Evolutionary conservation across 331 rosid genomes (phyloP).

Genomic region (Phaseolus coccineus): DNA sequence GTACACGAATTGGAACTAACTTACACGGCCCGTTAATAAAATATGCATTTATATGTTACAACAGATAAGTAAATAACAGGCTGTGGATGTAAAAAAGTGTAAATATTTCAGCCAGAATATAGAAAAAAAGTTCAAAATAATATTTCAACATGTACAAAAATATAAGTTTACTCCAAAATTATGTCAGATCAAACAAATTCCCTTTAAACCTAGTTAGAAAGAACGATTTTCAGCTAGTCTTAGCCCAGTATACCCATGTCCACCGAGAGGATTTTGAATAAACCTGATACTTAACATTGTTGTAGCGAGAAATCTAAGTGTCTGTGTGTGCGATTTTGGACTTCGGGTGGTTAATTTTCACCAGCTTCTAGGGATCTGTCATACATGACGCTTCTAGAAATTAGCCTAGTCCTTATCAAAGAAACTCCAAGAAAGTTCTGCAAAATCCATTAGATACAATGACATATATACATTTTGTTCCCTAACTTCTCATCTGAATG

Average conservation of each 20-base stretch:
- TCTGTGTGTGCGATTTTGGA: constrained; percentile 1
- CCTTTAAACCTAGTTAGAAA: constrained; percentile 10
- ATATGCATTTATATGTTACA: neutral
- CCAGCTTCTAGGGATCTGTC: constrained; percentile 17
- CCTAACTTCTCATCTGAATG: constrained; percentile 19
- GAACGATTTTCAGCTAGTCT: neutral
- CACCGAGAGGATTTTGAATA: neutral
- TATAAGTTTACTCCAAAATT: constrained; percentile 3
- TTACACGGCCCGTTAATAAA: too few relatives aligned
- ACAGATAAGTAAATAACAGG: neutral
- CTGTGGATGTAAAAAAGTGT: neutral
- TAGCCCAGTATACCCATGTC: neutral
- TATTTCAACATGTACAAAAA: constrained; percentile 21
- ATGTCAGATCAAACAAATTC: neutral
- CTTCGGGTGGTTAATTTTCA: constrained; percentile 18
- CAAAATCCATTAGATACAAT: constrained; percentile 31
- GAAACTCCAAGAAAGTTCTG: constrained; percentile 1
- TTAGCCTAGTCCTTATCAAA: neutral
- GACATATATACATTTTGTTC: constrained; percentile 14
- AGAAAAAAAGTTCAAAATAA: neutral
- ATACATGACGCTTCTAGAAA: neutral
- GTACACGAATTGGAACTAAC: too few relatives aligned
- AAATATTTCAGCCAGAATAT: neutral
- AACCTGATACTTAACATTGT: neutral
- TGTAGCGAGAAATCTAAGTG: neutral